A percentile compares a stretch with the other conserved stretches of the same genome.
phyloP scores from a whole-genome alignment of 176 grass and related monocot genomes.

The Oryza brachyantha region DNA sequence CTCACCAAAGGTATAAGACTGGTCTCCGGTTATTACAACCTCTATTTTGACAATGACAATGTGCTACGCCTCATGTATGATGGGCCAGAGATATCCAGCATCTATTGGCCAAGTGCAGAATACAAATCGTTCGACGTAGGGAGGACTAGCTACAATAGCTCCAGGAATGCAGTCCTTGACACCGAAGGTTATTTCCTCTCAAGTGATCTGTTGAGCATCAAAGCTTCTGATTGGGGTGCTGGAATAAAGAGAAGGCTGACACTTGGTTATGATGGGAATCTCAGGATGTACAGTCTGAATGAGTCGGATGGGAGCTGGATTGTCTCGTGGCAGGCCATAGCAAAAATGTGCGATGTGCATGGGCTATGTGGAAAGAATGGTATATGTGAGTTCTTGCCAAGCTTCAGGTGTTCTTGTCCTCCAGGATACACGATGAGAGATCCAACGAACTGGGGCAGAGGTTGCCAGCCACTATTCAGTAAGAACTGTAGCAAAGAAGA shows the following conservation, averaged over 20 bases:
- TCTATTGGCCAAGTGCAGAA: slow-evolving; percentile 60
- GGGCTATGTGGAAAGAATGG: slow-evolving; percentile 65
- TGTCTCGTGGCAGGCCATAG: slow-evolving; percentile 49
- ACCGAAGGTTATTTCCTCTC: slow-evolving; percentile 51
- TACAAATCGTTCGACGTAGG: slow-evolving; percentile 7
- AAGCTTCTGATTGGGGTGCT: slow-evolving; percentile 50
- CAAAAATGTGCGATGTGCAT: slow-evolving; percentile 39
- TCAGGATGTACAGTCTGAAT: slow-evolving; percentile 55
- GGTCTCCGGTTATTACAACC: slow-evolving; percentile 52
- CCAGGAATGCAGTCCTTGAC: slow-evolving; percentile 48
- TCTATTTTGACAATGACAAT: slow-evolving; percentile 71
- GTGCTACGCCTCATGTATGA: slow-evolving; percentile 64
- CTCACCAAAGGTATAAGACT: slow-evolving; percentile 49
- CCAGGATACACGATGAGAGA: slow-evolving; percentile 52
- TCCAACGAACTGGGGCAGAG: slow-evolving; percentile 45
- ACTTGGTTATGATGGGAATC: slow-evolving; percentile 54
- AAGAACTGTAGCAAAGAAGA: slow-evolving; percentile 33
- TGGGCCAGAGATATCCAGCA: slow-evolving; percentile 52
- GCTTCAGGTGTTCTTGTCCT: slow-evolving; percentile 35
- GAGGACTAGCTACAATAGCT: slow-evolving; percentile 60
- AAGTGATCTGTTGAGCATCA: slow-evolving; percentile 45
- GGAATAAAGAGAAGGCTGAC: slow-evolving; percentile 47
- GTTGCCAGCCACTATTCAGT: slow-evolving; percentile 42
- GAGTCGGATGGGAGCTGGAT: slow-evolving; percentile 28
- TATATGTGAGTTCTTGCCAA: slow-evolving; percentile 44